Percentiles rank a stretch among this genome's conserved stretches.
Conservation (phyloP, 192 early-diverging fungal species). For the Coemansia sp. region DNA sequence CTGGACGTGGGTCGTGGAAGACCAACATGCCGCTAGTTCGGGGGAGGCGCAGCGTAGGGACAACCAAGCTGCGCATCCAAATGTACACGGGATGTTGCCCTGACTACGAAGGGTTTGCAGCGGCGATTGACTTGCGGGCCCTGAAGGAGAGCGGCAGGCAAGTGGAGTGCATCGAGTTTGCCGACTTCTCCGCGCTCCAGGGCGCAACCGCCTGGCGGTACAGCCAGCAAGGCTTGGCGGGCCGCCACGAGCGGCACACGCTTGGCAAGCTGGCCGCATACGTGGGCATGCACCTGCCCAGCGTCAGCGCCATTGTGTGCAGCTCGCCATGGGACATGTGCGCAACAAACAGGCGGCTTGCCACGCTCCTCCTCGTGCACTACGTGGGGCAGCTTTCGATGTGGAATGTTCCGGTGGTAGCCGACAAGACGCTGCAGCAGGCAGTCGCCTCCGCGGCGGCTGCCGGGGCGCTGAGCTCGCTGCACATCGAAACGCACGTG, state of each 20-base stretch:
- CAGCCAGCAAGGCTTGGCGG: background rate
- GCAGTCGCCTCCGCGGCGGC: background rate
- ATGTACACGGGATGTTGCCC: slow-evolving; percentile 12
- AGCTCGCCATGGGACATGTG: slow-evolving; percentile 26
- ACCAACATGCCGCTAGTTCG: slow-evolving; percentile 11
- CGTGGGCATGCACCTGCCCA: slow-evolving; percentile 2
- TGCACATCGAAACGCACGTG: slow-evolving; percentile 27
- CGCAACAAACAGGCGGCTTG: slow-evolving; percentile 15
- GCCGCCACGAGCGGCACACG: background rate
- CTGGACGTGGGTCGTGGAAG: slow-evolving; percentile 4
- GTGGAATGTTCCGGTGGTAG: background rate
- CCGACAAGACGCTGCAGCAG: background rate
- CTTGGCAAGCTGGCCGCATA: background rate
- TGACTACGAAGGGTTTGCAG: slow-evolving; percentile 17
- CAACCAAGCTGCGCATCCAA: slow-evolving; percentile 20
- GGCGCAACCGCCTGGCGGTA: slow-evolving; percentile 8
- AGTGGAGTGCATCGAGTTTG: slow-evolving; percentile 10
- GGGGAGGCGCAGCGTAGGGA: background rate
- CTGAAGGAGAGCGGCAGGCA: background rate
- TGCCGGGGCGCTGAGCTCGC: slow-evolving; percentile 5
- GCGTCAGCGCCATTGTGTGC: background rate
- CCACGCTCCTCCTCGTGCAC: slow-evolving; percentile 1
- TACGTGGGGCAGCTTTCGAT: slow-evolving; percentile 9
- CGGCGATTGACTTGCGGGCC: background rate
- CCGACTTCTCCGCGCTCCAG: slow-evolving; percentile 12